These are phyloP conservation scores for Hemisphaericaspora nanyangensis DNA, from an alignment of 805 yeast genomes.

Conservation along the genomic window DNA sequence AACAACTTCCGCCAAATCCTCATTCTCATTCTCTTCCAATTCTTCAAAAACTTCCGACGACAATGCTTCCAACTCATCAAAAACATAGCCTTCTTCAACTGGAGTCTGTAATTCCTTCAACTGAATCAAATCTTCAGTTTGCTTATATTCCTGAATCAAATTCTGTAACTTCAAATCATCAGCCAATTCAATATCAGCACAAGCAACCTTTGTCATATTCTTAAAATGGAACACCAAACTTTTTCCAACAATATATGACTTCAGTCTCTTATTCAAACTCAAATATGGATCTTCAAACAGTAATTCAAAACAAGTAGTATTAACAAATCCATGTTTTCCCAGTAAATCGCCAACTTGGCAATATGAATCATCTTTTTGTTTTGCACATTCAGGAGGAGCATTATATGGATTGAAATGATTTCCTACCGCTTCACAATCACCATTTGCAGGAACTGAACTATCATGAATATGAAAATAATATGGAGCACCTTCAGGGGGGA, in stretches of 20 bases:
- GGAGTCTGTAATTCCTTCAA: slow-evolving; percentile 7
- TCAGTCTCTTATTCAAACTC: slow-evolving; percentile 53
- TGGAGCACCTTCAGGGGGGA: slow-evolving; percentile 65
- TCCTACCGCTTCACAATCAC: slow-evolving; percentile 54
- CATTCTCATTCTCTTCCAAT: not conserved
- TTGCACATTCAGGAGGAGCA: slow-evolving; percentile 52
- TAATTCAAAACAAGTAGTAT: slow-evolving; percentile 65
- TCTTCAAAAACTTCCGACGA: slow-evolving; percentile 6
- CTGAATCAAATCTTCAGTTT: slow-evolving; percentile 7
- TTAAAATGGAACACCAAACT: slow-evolving; percentile 56
- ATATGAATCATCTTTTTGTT: slow-evolving; percentile 45
- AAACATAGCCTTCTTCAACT: slow-evolving; percentile 7
- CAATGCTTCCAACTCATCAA: slow-evolving; percentile 9
- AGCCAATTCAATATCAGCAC: slow-evolving; percentile 51
- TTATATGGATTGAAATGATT: slow-evolving; percentile 61
- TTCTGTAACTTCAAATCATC: slow-evolving; percentile 13
- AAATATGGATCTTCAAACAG: slow-evolving; percentile 62
- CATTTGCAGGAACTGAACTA: slow-evolving; percentile 42
- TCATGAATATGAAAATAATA: slow-evolving; percentile 70
- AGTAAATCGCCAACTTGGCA: slow-evolving; percentile 75
- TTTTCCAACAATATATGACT: slow-evolving; percentile 57
- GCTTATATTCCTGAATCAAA: slow-evolving; percentile 15
- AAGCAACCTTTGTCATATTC: slow-evolving; percentile 54
- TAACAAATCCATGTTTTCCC: slow-evolving; percentile 73
- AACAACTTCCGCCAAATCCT: not conserved